Evolutionary conservation across 2,329 filamentous ascomycete species (phyloP).

Genomic region (Teratosphaeria viscida): DNA sequence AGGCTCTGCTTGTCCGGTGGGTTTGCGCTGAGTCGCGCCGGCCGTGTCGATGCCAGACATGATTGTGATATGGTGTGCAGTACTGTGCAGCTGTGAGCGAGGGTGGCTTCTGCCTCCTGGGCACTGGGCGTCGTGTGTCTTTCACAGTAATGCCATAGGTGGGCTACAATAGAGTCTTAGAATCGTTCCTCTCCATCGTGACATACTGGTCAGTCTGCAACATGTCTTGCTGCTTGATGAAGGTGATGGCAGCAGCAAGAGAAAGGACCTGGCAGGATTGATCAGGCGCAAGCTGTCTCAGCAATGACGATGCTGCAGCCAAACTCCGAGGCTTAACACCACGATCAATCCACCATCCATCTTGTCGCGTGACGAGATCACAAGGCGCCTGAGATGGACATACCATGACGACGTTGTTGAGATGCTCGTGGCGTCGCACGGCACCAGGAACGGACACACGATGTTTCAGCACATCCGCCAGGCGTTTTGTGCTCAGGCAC

Average conservation of each 20-base stretch:
- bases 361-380: background rate
- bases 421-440: background rate
- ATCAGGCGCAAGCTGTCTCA: background rate
- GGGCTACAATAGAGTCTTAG: background rate
- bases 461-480: slow-evolving; percentile 41
- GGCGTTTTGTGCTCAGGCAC: slow-evolving; percentile 41
- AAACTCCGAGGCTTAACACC: background rate
- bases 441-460: slow-evolving; percentile 15
- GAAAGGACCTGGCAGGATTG: slow-evolving; percentile 4
- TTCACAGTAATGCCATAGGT: slow-evolving; percentile 3
- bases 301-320: background rate
- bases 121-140: slow-evolving; percentile 1
- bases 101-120: background rate
- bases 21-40: background rate
- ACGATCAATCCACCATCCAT: background rate
- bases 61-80: background rate
- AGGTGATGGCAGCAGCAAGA: background rate
- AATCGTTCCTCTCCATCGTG: background rate
- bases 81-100: background rate
- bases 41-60: background rate
- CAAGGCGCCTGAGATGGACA: slow-evolving; percentile 1
- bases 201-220: background rate
- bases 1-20: background rate
- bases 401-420: background rate
- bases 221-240: background rate